These are phyloP conservation scores for Dendrothele bispora DNA, from an alignment of 768 basidiomycete genomes.

Conservation along the genomic window DNA sequence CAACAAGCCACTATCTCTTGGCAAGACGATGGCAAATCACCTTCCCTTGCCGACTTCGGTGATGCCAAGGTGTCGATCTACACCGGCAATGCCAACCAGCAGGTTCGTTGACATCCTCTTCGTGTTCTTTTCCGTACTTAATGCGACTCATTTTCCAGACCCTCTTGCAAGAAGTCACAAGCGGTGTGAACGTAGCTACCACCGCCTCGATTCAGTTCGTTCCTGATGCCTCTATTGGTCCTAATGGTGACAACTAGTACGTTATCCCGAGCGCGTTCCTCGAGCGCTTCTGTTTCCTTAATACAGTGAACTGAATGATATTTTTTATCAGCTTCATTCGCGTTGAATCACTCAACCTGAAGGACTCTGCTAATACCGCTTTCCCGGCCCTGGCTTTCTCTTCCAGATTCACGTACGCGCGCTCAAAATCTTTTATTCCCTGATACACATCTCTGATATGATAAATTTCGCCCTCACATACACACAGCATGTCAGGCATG, in stretches of 20 bases:
- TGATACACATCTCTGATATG: background rate
- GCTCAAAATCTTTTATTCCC: too few relatives aligned
- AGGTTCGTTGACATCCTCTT: slow-evolving; percentile 41
- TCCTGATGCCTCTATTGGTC: slow-evolving; percentile 51
- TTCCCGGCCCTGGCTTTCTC: slow-evolving; percentile 75
- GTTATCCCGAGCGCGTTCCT: slow-evolving; percentile 12
- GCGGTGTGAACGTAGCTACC: slow-evolving; percentile 51
- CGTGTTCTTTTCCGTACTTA: background rate
- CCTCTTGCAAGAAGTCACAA: slow-evolving; percentile 49
- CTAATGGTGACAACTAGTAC: slow-evolving; percentile 56
- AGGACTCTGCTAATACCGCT: slow-evolving; percentile 49
- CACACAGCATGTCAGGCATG: slow-evolving; percentile 65
- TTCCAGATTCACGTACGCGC: slow-evolving; percentile 72
- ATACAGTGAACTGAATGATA: slow-evolving; percentile 5
- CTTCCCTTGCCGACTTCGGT: slow-evolving; percentile 54
- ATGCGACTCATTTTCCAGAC: slow-evolving; percentile 42
- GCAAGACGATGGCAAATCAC: slow-evolving; percentile 52
- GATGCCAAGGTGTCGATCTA: slow-evolving; percentile 55
- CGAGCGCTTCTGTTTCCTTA: background rate
- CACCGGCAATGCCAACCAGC: slow-evolving; percentile 57
- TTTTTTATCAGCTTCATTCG: slow-evolving; percentile 66
- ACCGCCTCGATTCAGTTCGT: slow-evolving; percentile 49
- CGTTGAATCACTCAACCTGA: slow-evolving; percentile 56
- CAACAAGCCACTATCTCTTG: slow-evolving; percentile 51
- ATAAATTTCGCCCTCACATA: background rate